Percentiles rank a stretch among this genome's conserved stretches.
Conservation (phyloP, 805 yeast species). For the Candida nemodendra region DNA sequence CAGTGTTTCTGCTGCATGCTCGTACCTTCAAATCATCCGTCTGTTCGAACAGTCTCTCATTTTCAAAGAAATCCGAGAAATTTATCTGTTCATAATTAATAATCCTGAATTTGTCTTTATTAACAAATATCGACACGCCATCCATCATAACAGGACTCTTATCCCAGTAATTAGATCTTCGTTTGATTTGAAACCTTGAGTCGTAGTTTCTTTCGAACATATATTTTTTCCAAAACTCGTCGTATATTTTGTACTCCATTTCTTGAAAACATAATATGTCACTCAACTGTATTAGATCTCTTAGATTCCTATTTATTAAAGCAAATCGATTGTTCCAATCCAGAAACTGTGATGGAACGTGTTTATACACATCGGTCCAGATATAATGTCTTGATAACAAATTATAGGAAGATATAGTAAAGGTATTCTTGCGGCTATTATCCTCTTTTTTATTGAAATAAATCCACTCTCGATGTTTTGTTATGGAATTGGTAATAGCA, state of each 20-base stretch:
- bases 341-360: slow-evolving; percentile 45
- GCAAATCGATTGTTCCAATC: slow-evolving; percentile 50
- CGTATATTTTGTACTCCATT: slow-evolving; percentile 32
- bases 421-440: slow-evolving; percentile 10
- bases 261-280: slow-evolving; percentile 57
- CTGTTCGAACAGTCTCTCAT: slow-evolving; percentile 29
- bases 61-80: slow-evolving; percentile 30
- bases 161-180: slow-evolving; percentile 54
- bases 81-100: slow-evolving; percentile 33
- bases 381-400: slow-evolving; percentile 45
- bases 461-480: slow-evolving; percentile 23
- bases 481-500: slow-evolving; percentile 16
- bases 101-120: slow-evolving; percentile 45
- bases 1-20: slow-evolving; percentile 51
- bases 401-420: slow-evolving; percentile 35
- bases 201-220: slow-evolving; percentile 37
- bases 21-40: slow-evolving; percentile 37
- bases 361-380: slow-evolving; percentile 57
- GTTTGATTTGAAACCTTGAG: slow-evolving; percentile 48
- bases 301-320: slow-evolving; percentile 40
- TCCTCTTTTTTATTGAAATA: slow-evolving; percentile 4
- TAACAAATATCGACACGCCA: slow-evolving; percentile 58
- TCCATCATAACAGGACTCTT: slow-evolving; percentile 48
- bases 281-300: slow-evolving; percentile 32
- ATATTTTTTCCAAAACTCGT: slow-evolving; percentile 25